Percentiles rank a stretch among this genome's conserved stretches.
phyloP scores from a whole-genome alignment of 768 basidiomycete species.

The Suillus sp. region DNA sequence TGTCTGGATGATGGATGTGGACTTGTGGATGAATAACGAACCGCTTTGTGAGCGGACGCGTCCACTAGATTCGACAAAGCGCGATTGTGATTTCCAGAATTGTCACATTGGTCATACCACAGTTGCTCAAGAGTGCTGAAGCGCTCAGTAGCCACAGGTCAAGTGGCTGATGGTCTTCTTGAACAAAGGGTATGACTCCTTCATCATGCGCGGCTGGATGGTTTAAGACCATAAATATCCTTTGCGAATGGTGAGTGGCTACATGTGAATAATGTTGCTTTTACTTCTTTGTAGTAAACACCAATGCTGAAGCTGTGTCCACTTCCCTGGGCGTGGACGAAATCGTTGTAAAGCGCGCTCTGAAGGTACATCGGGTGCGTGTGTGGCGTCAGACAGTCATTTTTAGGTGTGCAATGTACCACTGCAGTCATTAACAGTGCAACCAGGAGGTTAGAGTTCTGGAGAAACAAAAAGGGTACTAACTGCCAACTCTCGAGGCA shows the following conservation, averaged over 20 bases:
- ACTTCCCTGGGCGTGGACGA: not conserved
- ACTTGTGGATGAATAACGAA: not conserved
- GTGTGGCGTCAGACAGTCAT: not conserved
- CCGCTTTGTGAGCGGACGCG: not conserved
- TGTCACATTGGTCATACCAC: not conserved
- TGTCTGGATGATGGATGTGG: not conserved
- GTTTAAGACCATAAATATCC: not conserved
- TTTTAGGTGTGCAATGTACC: not conserved
- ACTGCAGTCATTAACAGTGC: not conserved
- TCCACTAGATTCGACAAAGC: not conserved
- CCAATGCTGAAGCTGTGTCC: not conserved
- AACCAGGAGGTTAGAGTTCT: not conserved
- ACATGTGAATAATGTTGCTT: not conserved
- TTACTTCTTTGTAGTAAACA: not conserved
- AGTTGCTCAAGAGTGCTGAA: no score
- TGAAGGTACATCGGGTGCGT: not conserved
- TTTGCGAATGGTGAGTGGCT: not conserved
- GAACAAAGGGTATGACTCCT: not conserved
- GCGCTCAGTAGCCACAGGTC: no score
- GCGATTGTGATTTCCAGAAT: not conserved
- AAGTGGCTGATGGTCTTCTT: not conserved
- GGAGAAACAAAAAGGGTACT: no score
- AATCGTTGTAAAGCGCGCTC: not conserved
- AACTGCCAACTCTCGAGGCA: no score
- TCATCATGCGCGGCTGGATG: not conserved